A percentile compares a stretch with the other conserved stretches of the same genome.
Conservation (phyloP, 2,329 filamentous ascomycete species). For the Fusarium concolor region DNA sequence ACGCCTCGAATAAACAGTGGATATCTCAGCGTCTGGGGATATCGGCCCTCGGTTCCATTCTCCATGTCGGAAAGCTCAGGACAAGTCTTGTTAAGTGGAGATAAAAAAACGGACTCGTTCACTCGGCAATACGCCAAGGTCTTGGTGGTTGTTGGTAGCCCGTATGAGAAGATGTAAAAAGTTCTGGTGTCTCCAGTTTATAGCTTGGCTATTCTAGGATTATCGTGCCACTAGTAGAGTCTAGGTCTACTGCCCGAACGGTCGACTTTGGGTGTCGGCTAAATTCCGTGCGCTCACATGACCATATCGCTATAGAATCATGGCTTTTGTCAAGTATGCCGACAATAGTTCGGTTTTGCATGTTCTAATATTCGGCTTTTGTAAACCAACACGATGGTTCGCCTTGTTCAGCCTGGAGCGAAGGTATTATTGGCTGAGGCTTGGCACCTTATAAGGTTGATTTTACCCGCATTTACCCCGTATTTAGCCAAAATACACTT, state of each 20-base stretch:
- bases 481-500: slow-evolving; percentile 23
- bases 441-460: slow-evolving; percentile 23
- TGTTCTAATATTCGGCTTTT: neutral
- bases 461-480: slow-evolving; percentile 29
- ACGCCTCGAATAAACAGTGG: neutral
- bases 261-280: slow-evolving; percentile 4
- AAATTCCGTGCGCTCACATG: neutral
- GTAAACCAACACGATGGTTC: neutral
- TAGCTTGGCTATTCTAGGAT: slow-evolving; percentile 14
- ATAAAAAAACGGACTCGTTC: slow-evolving; percentile 1
- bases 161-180: slow-evolving; percentile 21
- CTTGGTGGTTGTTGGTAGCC: slow-evolving; percentile 7
- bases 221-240: slow-evolving; percentile 10
- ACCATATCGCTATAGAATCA: neutral
- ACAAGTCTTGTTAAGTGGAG: slow-evolving; percentile 29
- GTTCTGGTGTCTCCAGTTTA: slow-evolving; percentile 17
- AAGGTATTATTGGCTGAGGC: neutral
- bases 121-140: slow-evolving; percentile 22
- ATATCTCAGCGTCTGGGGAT: slow-evolving; percentile 8
- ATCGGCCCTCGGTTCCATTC: slow-evolving; percentile 24
- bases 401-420: neutral
- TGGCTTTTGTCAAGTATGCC: neutral
- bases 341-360: neutral
- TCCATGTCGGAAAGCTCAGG: slow-evolving; percentile 11
- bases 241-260: neutral